A percentile compares a stretch with the other conserved stretches of the same genome.
These are phyloP conservation scores for Mortierella sp. DNA, from an alignment of 371 early-diverging fungal genomes.

Conservation along the genomic window DNA sequence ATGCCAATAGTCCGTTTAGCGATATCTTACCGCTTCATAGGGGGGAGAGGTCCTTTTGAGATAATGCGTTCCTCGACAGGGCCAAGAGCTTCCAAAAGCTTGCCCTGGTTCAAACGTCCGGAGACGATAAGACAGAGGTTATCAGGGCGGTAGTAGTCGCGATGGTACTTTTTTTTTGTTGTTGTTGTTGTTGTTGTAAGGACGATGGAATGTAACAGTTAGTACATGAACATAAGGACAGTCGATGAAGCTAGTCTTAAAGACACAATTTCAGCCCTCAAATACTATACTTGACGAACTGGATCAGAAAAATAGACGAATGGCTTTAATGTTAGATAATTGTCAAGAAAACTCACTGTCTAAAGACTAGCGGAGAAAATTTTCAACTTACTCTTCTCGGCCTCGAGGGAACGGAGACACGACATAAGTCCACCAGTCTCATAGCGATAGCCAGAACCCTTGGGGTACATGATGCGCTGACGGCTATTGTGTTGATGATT, in stretches of 20 bases:
- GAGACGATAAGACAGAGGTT: constrained; percentile 77
- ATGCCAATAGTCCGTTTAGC: neutral
- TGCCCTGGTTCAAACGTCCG: constrained; percentile 66
- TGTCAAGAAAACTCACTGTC: neutral
- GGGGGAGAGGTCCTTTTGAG: constrained; percentile 68
- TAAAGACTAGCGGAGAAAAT: neutral
- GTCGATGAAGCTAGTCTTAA: neutral
- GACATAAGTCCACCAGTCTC: constrained; percentile 81
- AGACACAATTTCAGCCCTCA: no score
- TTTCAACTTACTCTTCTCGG: constrained; percentile 67
- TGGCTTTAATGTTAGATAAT: neutral
- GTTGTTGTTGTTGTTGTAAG: no score
- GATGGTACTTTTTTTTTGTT: constrained; percentile 64
- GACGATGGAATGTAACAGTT: no score
- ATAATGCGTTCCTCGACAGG: constrained; percentile 72
- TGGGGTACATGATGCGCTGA: constrained; percentile 72
- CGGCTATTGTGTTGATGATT: constrained; percentile 37
- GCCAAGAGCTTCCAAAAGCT: constrained; percentile 64
- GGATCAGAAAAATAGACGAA: neutral
- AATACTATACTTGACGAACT: constrained; percentile 46
- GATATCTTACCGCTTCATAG: constrained; percentile 55
- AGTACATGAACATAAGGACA: no score
- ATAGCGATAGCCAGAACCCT: constrained; percentile 73
- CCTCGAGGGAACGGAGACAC: constrained; percentile 70
- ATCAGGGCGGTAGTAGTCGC: constrained; percentile 77